Evolutionary conservation across 768 basidiomycete species (phyloP), one percentile per base, ranked within the genome.

Genomic region (Fistulinella prunicolor): DNA sequence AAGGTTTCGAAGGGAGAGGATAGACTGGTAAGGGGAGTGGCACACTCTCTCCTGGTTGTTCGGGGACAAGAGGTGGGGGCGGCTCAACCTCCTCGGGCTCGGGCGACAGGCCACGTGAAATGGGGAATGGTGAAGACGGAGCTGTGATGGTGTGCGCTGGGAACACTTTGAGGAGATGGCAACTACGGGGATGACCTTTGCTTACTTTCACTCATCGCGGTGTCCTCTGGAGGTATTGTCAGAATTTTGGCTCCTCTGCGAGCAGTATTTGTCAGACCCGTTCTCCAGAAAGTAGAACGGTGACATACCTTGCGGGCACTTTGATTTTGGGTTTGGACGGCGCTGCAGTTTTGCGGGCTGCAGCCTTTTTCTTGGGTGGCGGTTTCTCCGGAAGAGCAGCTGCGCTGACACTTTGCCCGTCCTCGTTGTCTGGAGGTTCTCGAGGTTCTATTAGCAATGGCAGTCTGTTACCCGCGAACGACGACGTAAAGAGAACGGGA

Each of bases 1-100:
- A 89, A 1, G 88, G 86, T 65, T 86, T 89, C n/a, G 82, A 77
- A 12, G 89, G 88, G 20, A 90, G 76, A 1, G 89, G 86, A 53
- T 89, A 91, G 23, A 83, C 67, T 3, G 89, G 89, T 3, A 86
- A 2, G 23, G 59, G 60, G 32, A 60, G 73, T 1, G 87, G 78
- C 17, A 77, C 70, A 44, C 70, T 78, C 43, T 86, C 79, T 44
- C 74, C 64, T 16, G 66, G 62, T 48, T 54, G 64, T 56, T 69
- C 52, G 9, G 56, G 47, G 23, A 32, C 63, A 34, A 70, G 66
- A 8, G 68, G 69, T 9, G 52, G 57, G 20, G 52, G 62, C 0
- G 51, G 59, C 34, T 62, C 60, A 14, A 58, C 46, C 22, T 60
- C 65, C 49, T 81, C 81, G 30, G 75, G 75, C 40, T 82, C 81